Percentiles rank a stretch among this genome's conserved stretches.
phyloP scores from a whole-genome alignment of 1,284 basidiomycete genomes.

The Vanrija sp. region DNA sequence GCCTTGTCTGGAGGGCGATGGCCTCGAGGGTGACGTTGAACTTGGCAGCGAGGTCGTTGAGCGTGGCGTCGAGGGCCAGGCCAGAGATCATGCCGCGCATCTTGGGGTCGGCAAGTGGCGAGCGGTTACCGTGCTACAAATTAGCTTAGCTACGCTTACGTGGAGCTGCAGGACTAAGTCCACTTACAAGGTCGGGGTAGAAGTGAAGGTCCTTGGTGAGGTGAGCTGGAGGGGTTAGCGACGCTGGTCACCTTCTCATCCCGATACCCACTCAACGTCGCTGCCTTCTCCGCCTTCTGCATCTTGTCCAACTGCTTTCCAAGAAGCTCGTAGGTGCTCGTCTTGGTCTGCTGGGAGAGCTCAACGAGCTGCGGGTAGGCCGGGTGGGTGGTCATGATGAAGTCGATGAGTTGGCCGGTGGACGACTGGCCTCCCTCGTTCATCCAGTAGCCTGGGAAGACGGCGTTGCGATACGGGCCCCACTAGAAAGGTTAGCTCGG shows the following conservation, averaged over 20 bases:
- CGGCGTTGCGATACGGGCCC: conserved; percentile 82
- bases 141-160: not conserved
- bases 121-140: conserved; percentile 70
- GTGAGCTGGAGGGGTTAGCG: conserved; percentile 55
- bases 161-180: not conserved
- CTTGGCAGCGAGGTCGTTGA: conserved; percentile 80
- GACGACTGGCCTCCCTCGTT: conserved; percentile 98
- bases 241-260: not conserved
- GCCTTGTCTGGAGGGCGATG: conserved; percentile 90
- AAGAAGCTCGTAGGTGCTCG: conserved; percentile 58
- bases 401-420: conserved; percentile 96
- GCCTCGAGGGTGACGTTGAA: conserved; percentile 90
- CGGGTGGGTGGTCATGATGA: conserved; percentile 87
- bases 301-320: conserved; percentile 70
- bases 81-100: conserved; percentile 92
- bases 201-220: conserved; percentile 86
- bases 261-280: conserved; percentile 56
- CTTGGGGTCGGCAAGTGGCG: conserved; percentile 86
- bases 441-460: conserved; percentile 97
- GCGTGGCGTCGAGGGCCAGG: conserved; percentile 71
- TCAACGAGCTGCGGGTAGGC: conserved; percentile 70
- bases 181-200: conserved; percentile 78
- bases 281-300: conserved; percentile 56
- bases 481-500: conserved; percentile 52
- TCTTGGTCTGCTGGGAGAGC: conserved; percentile 51